Evolutionary conservation across 805 yeast genomes (phyloP).

Genomic region (Wickerhamia fluorescens): DNA sequence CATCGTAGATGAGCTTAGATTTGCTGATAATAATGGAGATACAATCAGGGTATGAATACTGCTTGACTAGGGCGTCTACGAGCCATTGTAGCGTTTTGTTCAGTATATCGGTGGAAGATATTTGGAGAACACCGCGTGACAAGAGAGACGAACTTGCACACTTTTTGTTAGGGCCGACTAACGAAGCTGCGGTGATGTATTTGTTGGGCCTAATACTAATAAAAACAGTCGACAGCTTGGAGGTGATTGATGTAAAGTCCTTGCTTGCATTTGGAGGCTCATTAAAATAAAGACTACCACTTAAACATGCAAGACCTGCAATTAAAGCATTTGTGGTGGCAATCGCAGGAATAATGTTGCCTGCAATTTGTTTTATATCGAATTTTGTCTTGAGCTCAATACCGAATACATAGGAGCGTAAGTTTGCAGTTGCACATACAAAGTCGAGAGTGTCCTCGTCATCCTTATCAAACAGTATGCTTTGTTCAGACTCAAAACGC

Average conservation of each 20-base stretch:
- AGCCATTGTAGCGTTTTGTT: constrained; percentile 41
- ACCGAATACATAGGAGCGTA: constrained; percentile 62
- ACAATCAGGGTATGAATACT: constrained; percentile 46
- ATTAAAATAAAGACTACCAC: constrained; percentile 51
- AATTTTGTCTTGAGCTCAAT: constrained; percentile 72
- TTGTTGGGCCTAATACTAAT: constrained; percentile 46
- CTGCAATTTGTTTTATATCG: constrained; percentile 91
- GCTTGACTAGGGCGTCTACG: constrained; percentile 39
- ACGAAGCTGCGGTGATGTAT: constrained; percentile 56
- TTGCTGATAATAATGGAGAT: constrained; percentile 55
- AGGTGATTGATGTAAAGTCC: constrained; percentile 18
- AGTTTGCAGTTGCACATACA: constrained; percentile 79
- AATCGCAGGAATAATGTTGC: constrained; percentile 96
- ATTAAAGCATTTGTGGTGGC: constrained; percentile 96
- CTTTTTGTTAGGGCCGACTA: constrained; percentile 56
- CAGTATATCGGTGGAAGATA: constrained; percentile 19
- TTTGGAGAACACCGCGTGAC: constrained; percentile 40
- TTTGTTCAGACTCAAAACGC: constrained; percentile 36
- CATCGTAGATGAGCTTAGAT: constrained; percentile 66
- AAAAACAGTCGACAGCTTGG: constrained; percentile 25
- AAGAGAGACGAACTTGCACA: constrained; percentile 63
- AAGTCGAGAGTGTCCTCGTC: constrained; percentile 87
- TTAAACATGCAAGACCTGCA: constrained; percentile 79
- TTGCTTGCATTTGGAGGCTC: constrained; percentile 14
- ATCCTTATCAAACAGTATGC: constrained; percentile 81